phyloP scores from a whole-genome alignment of 495 filamentous ascomycete species.

The Penicillium bialowiezense region DNA sequence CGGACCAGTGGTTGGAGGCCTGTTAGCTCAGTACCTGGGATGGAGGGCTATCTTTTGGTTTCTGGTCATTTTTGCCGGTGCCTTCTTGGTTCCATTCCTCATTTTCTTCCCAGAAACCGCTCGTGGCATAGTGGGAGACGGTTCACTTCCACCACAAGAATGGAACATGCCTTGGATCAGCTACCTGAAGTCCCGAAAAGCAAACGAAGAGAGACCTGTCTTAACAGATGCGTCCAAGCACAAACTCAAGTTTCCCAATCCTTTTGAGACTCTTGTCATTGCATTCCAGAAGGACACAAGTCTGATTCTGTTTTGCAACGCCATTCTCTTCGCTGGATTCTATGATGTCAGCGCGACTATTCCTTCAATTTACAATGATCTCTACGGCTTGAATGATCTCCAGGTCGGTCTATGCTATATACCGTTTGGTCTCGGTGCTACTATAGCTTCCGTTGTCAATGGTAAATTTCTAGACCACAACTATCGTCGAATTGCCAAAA shows the following conservation, averaged over 20 bases:
- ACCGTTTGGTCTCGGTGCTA: slow-evolving; percentile 52
- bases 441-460: slow-evolving; percentile 81
- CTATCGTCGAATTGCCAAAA: slow-evolving; percentile 39
- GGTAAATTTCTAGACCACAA: slow-evolving; percentile 69
- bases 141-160: slow-evolving; percentile 28
- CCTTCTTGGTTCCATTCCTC: background rate
- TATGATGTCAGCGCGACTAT: slow-evolving; percentile 40
- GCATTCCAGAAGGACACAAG: slow-evolving; percentile 53
- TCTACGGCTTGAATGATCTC: slow-evolving; percentile 48
- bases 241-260: slow-evolving; percentile 66
- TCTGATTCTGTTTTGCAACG: slow-evolving; percentile 41
- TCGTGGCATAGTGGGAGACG: slow-evolving; percentile 47
- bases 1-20: slow-evolving; percentile 63
- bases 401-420: slow-evolving; percentile 50
- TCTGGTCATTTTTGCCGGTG: slow-evolving; percentile 37
- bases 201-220: slow-evolving; percentile 14
- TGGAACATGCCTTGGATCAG: slow-evolving; percentile 35
- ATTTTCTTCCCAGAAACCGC: slow-evolving; percentile 35
- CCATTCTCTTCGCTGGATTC: slow-evolving; percentile 46
- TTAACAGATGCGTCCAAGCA: slow-evolving; percentile 21
- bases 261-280: slow-evolving; percentile 63
- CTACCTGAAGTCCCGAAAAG: slow-evolving; percentile 28
- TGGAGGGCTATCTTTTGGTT: slow-evolving; percentile 65
- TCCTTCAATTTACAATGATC: slow-evolving; percentile 37
- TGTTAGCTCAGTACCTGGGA: slow-evolving; percentile 62